Evolutionary conservation across 345 rosid genomes (phyloP), one percentile per base, ranked within the genome.

Genomic region (Eutrema yunnanense): DNA sequence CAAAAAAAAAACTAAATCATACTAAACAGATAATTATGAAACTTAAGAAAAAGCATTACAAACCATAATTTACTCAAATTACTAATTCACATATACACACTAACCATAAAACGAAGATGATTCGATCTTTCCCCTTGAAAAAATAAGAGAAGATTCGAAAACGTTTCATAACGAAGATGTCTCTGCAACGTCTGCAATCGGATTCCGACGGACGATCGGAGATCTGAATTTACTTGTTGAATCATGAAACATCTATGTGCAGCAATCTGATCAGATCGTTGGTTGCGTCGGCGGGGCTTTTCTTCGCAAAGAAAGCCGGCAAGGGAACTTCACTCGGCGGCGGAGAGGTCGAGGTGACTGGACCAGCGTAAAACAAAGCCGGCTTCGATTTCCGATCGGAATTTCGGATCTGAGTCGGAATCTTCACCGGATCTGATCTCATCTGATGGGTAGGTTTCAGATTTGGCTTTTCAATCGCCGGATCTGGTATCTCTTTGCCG

Each of bases 251-350:
- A 33, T 74, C 84, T 1, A 92, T 69, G 14, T 84, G 77, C 63
- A 87, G 12, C 7, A 92, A 80, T 81, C 81, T 81, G 56, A 75
- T 74, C 60, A 89, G 66, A 58, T 79, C 84, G 34, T 58, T 83
- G 1, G 96, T 81, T n/a, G 90, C 88, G 11, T 82, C 85, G 19
- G 48, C 79, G 9, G 26, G 22, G 22, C 7, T 47, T 62, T 76
- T 86, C 79, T 82, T 92, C 1, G 67, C 54, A 71, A 88, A 84
- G 12, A 92, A 92, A 0, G 82, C 87, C 10, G 96, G 98, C 11
- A 92, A 37, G 6, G 95, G 98, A 3, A 92, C 85, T 8, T 92
- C 90, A 46, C 95, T 86, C 5, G 98, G 95, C 2, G 96, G 90
- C 29, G 98, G 96, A 4, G 96, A 92, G 0, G 86, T 71, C 5